Evolutionary conservation across 352 stramenopile species (phyloP), one percentile per base, ranked within the genome.

Genomic region (Phytophthora quininea): DNA sequence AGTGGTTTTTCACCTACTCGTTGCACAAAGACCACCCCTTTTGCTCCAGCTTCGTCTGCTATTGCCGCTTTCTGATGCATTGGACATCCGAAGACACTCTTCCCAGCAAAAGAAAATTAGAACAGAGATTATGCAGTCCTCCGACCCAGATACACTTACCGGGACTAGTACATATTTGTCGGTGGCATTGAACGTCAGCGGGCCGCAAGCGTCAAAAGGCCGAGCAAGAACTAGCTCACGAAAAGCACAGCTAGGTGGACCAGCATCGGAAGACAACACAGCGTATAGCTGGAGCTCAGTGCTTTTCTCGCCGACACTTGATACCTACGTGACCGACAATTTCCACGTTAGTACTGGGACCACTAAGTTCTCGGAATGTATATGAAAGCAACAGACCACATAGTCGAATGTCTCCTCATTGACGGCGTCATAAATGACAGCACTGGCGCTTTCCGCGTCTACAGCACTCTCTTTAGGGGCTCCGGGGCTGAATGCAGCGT

Each of bases 41-140:
- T 81, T 19, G 77, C 84, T 11, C 80, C 86, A 40, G 77, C 74
- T 61, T 91, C 77, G 14, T 90, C 79, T 0, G 69, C 77, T 14
- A 91, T 64, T 4, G 74, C 65, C 2, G 84, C 84, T 45, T 92
- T 92, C 40, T 92, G 84, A 42, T 92, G 81, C 33, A 81, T 75
- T 14, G 82, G 82, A 53, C 86, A 92, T 19, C 77, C 73, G 12
- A 67, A 58, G 12, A 88, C 65, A 30, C 58, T 74, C 78, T 89
- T 56, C 4, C 51, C 49, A 54, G 42, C 24, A 3, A 62, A 27
- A 46, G 12, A n/a, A 66, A 32, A 7, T 15, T 40, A 15, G 3
- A 58, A 47, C 1, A 30, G 35, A n/a, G n/a, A n/a, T n/a, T n/a
- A n/a, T n/a, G n/a, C n/a, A n/a, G n/a, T n/a, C n/a, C n/a, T n/a